Evolutionary conservation across 108 stramenopile genomes (phyloP).

Genomic region (Hondaea fermentalgiana): DNA sequence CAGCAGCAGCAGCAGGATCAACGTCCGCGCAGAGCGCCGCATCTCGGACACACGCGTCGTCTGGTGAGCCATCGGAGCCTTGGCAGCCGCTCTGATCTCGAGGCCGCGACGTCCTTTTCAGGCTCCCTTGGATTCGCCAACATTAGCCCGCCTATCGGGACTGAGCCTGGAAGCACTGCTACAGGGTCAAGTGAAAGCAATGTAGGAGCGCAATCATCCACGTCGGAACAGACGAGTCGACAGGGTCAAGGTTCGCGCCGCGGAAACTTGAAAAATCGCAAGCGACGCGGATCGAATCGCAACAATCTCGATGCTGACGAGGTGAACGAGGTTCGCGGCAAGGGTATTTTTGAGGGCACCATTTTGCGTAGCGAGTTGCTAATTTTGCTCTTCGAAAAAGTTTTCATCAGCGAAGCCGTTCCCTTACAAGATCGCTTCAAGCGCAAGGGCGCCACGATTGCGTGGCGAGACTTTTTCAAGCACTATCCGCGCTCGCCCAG

Average conservation of each 20-base stretch:
- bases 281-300: background rate
- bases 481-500: slow-evolving; percentile 47
- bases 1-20: background rate
- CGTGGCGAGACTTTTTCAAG: background rate
- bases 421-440: background rate
- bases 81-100: background rate
- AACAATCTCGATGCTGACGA: background rate
- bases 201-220: too few species aligned
- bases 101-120: background rate
- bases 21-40: background rate
- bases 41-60: slow-evolving; percentile 28
- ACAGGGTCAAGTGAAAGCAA: too few species aligned
- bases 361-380: background rate
- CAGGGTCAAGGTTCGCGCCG: background rate
- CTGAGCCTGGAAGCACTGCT: too few species aligned
- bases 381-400: background rate
- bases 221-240: too few species aligned
- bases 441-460: background rate
- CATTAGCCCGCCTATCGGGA: too few species aligned
- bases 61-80: background rate
- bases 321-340: background rate
- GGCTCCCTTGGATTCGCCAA: too few species aligned
- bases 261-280: background rate
- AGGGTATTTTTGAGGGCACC: background rate
- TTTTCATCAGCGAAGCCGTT: background rate